A percentile compares a stretch with the other conserved stretches of the same genome.
phyloP scores from a whole-genome alignment of 495 filamentous ascomycete species.

The Lindgomyces ingoldianus region DNA sequence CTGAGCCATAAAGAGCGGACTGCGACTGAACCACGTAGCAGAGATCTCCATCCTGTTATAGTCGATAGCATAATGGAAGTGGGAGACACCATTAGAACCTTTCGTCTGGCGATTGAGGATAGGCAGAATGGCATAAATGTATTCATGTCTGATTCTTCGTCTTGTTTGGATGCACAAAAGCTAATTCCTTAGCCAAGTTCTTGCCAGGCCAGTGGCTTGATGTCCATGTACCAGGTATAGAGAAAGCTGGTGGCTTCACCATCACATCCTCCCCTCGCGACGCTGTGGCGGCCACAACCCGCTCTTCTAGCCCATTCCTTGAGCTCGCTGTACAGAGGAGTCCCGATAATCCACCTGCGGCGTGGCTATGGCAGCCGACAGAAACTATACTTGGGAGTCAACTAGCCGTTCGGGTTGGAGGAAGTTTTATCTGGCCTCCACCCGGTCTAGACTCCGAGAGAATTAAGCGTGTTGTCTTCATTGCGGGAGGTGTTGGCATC shows the following conservation, averaged over 20 bases:
- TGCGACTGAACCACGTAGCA: constrained; percentile 67
- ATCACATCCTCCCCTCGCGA: constrained; percentile 71
- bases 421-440: constrained; percentile 77
- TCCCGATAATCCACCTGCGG: constrained; percentile 66
- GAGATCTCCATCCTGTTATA: constrained; percentile 38
- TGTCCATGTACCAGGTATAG: constrained; percentile 65
- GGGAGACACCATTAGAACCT: constrained; percentile 48
- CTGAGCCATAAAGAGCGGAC: constrained; percentile 64
- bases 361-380: constrained; percentile 68
- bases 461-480: constrained; percentile 64
- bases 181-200: constrained; percentile 54
- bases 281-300: constrained; percentile 19
- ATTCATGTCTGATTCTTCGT: not conserved
- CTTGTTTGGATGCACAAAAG: constrained; percentile 10
- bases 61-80: constrained; percentile 38
- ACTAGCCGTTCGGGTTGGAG: constrained; percentile 71
- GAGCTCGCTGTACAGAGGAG: constrained; percentile 74
- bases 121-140: constrained; percentile 29
- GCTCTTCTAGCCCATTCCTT: constrained; percentile 50
- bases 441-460: constrained; percentile 44
- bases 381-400: constrained; percentile 58
- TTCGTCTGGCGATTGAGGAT: constrained; percentile 26
- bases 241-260: constrained; percentile 79
- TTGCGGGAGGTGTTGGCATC: constrained; percentile 83
- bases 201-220: constrained; percentile 92